These are phyloP conservation scores for Phyllostachys edulis DNA, from an alignment of 176 grass and related monocot genomes.

Conservation along the genomic window DNA sequence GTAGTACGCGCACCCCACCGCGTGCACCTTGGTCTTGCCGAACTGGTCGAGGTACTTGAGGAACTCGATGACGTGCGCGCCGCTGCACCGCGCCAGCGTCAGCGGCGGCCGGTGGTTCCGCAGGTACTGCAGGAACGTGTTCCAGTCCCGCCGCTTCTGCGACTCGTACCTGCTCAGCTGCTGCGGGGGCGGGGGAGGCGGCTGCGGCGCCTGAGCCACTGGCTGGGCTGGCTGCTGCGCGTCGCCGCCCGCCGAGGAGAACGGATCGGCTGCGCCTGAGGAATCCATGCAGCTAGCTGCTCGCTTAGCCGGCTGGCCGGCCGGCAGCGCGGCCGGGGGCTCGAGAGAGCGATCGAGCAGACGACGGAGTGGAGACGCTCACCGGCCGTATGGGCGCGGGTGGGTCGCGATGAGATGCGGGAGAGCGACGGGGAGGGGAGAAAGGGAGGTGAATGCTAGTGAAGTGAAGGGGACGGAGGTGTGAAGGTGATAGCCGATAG, in stretches of 20 bases:
- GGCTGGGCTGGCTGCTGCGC: constrained; percentile 24
- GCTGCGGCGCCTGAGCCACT: constrained; percentile 17
- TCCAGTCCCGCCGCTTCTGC: constrained; percentile 98
- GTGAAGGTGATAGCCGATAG: constrained; percentile 35
- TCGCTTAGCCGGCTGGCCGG: neutral
- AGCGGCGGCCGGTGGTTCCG: constrained; percentile 92
- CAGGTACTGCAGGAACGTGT: constrained; percentile 99
- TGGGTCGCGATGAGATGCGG: constrained; percentile 18
- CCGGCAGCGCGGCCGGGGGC: neutral
- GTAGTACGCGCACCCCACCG: constrained; percentile 60
- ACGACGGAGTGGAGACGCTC: constrained; percentile 13
- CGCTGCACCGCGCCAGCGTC: constrained; percentile 88
- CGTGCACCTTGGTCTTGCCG: constrained; percentile 99
- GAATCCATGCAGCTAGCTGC: constrained; percentile 31
- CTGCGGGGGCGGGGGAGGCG: neutral
- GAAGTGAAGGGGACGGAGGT: constrained; percentile 42
- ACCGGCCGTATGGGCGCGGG: neutral
- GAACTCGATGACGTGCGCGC: constrained; percentile 98
- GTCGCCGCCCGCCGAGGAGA: constrained; percentile 4
- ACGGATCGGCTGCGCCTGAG: constrained; percentile 15
- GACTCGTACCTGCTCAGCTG: constrained; percentile 94
- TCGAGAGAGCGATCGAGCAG: neutral
- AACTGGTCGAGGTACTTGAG: constrained; percentile 96
- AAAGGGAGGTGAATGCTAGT: constrained; percentile 36
- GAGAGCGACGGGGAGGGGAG: constrained; percentile 50